Base-by-base conservation (phyloP, 129 eudicot genomes). In the Flaveria ramosissima region DNA sequence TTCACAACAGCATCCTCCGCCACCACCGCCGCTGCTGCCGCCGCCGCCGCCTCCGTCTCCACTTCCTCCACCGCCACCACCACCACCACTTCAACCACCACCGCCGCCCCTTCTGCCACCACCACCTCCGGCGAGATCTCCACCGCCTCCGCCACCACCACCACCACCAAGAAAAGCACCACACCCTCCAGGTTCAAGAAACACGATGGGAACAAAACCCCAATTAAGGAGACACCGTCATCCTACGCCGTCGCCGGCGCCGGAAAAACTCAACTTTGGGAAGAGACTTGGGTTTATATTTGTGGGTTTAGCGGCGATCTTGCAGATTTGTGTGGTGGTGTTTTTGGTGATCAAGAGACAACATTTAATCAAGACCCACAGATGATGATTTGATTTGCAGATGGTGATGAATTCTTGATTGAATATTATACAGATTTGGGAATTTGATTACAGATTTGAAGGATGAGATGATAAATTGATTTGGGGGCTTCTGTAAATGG, bases 231-330 rank as follows among this genome's bases (percentile, higher is more conserved):
- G 51, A 71, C 66, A 39, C 73, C 78, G 21, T 23, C 74, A 14
- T 1, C 77, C 55, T 6, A 70, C 76, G 52, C 76, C 75, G 6
- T 26, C 77, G 43, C 51, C 71, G 21, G 0, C 21, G 43, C 3
- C n/a, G 71, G 42, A 36, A 65, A 79, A 62, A 5, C 59, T 62
- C 19, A 71, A 71, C 26, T 48, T 78, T 64, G 83, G 73, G 13
- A 79, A 79, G 78, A 79, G 56, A 50, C 83, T 79, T 71, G 83
- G 83, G 6, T 79, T 79, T 73, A 24, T 79, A 51, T 79, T 79
- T 14, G 67, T 61, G 83, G 83, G 83, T 39, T 48, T 79, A 16
- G 83, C 68, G 1, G 78, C 59, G 68, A 79, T 79, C 67, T 63
- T 79, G 39, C 83, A 79, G 78, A 72, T 79, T 50, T 79, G 83